Conservation (phyloP, 31 red algal species). For the Odonthalia washingtoniensis region DNA sequence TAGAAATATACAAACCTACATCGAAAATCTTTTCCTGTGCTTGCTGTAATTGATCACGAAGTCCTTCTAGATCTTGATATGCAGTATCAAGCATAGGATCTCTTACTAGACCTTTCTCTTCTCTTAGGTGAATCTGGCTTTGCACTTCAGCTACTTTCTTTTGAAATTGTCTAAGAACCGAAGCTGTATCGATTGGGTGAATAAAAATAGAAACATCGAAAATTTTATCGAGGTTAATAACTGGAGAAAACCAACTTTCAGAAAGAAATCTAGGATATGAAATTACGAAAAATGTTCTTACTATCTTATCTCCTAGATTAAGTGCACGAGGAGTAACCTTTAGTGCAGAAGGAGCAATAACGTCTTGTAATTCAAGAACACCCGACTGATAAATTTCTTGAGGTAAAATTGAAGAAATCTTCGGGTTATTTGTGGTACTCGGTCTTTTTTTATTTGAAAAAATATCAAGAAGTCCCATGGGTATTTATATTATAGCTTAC, state of each 20-base stretch:
- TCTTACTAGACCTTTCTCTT: conserved; percentile 9
- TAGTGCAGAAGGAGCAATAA: conserved; percentile 22
- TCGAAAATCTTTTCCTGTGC: conserved; percentile 12
- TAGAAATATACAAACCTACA: conserved; percentile 17
- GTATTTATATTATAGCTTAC: too few species aligned
- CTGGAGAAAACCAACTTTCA: conserved; percentile 11
- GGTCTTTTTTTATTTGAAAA: too few species aligned
- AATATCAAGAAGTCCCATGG: too few species aligned
- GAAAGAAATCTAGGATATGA: conserved; percentile 19
- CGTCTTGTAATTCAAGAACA: conserved; percentile 19
- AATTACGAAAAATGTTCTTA: conserved; percentile 21
- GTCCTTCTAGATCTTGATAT: conserved; percentile 10
- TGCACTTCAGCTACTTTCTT: conserved; percentile 25
- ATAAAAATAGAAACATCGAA: conserved; percentile 30
- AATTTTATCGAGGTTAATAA: not conserved
- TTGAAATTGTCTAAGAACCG: conserved; percentile 8
- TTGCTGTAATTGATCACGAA: conserved; percentile 17
- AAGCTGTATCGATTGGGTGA: conserved; percentile 12
- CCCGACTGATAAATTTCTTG: conserved; percentile 17
- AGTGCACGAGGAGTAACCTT: not conserved
- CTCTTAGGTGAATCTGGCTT: conserved; percentile 9
- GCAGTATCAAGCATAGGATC: conserved; percentile 7
- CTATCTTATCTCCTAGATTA: conserved; percentile 26
- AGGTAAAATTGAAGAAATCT: conserved; percentile 21
- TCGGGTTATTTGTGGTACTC: too few species aligned